These are phyloP conservation scores for Aechmea fasciata DNA, from an alignment of 176 grass and related monocot genomes.

Conservation along the genomic window DNA sequence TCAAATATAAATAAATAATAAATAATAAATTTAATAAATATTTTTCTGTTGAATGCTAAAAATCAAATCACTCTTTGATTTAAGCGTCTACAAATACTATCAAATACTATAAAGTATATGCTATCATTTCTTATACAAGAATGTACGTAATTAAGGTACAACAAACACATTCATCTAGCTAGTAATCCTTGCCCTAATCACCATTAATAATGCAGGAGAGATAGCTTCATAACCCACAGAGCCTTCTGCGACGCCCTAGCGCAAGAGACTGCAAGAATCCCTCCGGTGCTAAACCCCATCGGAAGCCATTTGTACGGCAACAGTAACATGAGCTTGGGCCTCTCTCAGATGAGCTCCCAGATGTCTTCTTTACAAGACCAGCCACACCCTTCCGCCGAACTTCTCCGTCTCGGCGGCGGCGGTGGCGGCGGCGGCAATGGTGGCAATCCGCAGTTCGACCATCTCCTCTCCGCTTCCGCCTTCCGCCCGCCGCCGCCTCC, in stretches of 20 bases:
- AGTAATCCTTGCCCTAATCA: too few relatives aligned
- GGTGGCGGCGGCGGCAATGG: too few relatives aligned
- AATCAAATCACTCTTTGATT: not conserved
- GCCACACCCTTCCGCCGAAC: constrained; percentile 22
- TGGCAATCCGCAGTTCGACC: constrained; percentile 36
- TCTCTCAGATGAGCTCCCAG: constrained; percentile 30
- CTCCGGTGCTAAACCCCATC: constrained; percentile 18
- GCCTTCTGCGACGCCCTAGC: constrained; percentile 96
- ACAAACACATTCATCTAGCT: too few relatives aligned
- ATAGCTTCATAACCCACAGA: constrained; percentile 97
- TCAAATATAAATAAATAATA: too few relatives aligned
- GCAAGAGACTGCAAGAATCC: constrained; percentile 65
- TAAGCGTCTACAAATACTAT: too few relatives aligned
- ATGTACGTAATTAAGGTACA: too few relatives aligned
- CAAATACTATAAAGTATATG: too few relatives aligned
- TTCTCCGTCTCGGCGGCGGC: constrained; percentile 29
- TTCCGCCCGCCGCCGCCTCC: constrained; percentile 21
- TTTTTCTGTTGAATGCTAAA: not conserved
- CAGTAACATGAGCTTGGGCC: constrained; percentile 44
- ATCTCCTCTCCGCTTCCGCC: constrained; percentile 32
- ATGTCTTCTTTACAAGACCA: constrained; percentile 34
- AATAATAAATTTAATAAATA: too few relatives aligned
- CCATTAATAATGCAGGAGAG: constrained; percentile 47
- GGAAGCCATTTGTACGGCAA: constrained; percentile 43
- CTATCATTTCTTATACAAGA: too few relatives aligned